These are phyloP conservation scores for Eleusine indica DNA, from an alignment of 176 grass and related monocot genomes.

Conservation along the genomic window DNA sequence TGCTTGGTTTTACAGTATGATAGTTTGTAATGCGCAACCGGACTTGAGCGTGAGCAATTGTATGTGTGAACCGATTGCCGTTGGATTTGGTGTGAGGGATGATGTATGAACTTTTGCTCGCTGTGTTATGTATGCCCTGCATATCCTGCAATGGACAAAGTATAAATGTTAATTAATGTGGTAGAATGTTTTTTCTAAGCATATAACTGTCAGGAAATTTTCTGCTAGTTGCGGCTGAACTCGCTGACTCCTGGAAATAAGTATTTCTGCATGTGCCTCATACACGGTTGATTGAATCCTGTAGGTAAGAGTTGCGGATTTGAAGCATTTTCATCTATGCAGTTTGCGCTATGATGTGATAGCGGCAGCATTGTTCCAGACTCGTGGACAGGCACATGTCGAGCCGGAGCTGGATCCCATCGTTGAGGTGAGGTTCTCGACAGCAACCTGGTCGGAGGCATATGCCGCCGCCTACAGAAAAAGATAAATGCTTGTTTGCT, in stretches of 20 bases:
- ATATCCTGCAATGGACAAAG: background rate
- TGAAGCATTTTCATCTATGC: background rate
- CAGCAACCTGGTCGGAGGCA: background rate
- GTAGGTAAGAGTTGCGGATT: background rate
- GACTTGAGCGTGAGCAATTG: background rate
- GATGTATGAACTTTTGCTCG: conserved; percentile 19
- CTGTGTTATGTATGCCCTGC: background rate
- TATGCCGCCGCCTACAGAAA: too few species aligned
- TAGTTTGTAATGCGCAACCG: conserved; percentile 17
- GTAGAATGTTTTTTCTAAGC: background rate
- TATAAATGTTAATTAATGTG: background rate
- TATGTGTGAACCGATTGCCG: background rate
- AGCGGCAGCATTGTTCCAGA: background rate
- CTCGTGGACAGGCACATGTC: too few species aligned
- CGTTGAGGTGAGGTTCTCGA: background rate
- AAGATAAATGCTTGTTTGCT: too few species aligned
- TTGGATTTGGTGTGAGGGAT: background rate
- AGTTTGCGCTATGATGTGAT: background rate
- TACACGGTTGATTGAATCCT: background rate
- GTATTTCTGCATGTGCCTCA: background rate
- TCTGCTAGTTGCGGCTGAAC: background rate
- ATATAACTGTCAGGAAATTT: background rate
- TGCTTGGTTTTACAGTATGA: conserved; percentile 15
- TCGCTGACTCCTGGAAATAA: background rate
- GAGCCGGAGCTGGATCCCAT: background rate